Conservation (phyloP, 345 rosid species). For the Erysimum cheiranthoides region DNA sequence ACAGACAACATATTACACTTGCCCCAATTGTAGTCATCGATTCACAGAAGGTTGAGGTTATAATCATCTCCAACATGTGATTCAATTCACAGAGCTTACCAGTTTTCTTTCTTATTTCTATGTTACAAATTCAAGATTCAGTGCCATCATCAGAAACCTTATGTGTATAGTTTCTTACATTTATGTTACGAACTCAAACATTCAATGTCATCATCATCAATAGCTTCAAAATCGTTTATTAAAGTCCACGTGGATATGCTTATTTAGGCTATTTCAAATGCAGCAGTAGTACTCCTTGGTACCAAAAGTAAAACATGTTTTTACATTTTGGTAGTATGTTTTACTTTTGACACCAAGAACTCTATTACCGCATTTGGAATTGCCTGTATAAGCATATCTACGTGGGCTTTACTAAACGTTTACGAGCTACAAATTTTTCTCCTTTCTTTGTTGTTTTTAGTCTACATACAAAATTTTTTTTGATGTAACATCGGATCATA, state of each 20-base stretch:
- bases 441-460: not conserved
- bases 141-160: not conserved
- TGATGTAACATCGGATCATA: not conserved
- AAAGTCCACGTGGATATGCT: not conserved
- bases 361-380: not conserved
- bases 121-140: not conserved
- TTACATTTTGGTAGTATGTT: not conserved
- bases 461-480: not conserved
- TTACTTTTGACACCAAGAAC: not conserved
- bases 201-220: not conserved
- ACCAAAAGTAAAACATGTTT: not conserved
- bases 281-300: not conserved
- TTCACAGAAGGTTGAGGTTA: constrained; percentile 48
- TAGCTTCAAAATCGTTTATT: not conserved
- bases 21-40: constrained; percentile 44
- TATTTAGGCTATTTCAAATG: not conserved
- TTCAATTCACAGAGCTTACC: not conserved
- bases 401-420: not conserved
- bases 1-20: constrained; percentile 47
- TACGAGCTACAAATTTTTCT: not conserved
- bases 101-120: constrained; percentile 26
- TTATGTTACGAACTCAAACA: not conserved
- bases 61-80: not conserved
- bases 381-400: not conserved
- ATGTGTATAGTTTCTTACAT: not conserved